Evolutionary conservation across 2,329 filamentous ascomycete genomes (phyloP), one percentile per base, ranked within the genome.

Genomic region (Beauveria sp.): DNA sequence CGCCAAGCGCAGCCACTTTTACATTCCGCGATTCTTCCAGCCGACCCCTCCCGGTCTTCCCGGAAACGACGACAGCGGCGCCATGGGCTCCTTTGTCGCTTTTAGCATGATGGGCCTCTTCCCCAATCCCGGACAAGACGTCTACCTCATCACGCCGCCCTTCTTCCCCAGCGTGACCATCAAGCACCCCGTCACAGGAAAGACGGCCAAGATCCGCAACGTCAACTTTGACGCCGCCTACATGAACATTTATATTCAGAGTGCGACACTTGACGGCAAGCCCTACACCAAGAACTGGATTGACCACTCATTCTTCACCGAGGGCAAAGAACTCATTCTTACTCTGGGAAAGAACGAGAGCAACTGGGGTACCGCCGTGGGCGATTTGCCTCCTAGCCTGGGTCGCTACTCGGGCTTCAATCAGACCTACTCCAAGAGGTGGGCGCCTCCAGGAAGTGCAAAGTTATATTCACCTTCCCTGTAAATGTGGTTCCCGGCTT

Each of bases 81-180:
- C 88, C 0, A 89, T 90, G 86, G 87, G 86, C 20, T 82, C 81
- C 0, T 90, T 89, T 63, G 75, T 85, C 0, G 84, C 83, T 0
- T 80, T 90, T 1, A 76, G 80, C 26, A 89, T 90, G 87, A 83
- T 90, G 76, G 88, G 88, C 0, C 73, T 90, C 7, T 90, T 87
- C 71, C 88, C 88, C 0, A 85, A 88, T 48, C 79, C 85, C 0
- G 87, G 87, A 0, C 87, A 90, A 67, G 76, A 89, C 64, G 85
- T 89, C 0, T 90, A 90, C 65, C 80, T 90, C n/a, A 87, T 90
- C 65, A 88, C 76, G 0, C 83, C 88, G 0, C 88, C 88, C 0
- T 90, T 84, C 67, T 90, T 90, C 66, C 76, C 81, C 64, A 76
- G 79, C 53, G 77, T 89, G 1, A 83, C 79, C 53, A 77, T 89